phyloP scores from a whole-genome alignment of 1,284 basidiomycete genomes.

The Laetiporus sulphureus region DNA sequence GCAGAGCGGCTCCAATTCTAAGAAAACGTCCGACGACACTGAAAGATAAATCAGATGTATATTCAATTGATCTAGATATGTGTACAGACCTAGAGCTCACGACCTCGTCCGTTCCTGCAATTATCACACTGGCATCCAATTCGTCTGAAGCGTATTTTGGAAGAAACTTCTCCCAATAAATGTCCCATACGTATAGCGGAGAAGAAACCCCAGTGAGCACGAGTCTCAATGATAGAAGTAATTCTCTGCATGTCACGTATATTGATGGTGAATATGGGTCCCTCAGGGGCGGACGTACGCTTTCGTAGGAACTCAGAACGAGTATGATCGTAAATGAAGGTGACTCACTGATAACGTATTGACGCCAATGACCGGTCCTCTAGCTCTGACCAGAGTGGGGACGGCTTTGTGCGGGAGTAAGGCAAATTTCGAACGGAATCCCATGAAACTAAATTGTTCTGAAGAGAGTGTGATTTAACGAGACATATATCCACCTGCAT shows the following conservation, averaged over 20 bases:
- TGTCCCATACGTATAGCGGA: conserved; percentile 54
- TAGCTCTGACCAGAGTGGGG: conserved; percentile 64
- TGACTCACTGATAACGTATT: conserved; percentile 48
- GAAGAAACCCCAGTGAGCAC: conserved; percentile 63
- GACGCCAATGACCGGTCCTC: conserved; percentile 40
- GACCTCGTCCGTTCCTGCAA: conserved; percentile 49
- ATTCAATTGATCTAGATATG: background rate
- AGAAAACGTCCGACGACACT: conserved; percentile 59
- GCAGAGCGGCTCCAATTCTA: conserved; percentile 53
- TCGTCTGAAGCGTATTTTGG: conserved; percentile 25
- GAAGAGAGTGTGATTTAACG: too few species aligned
- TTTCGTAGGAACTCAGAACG: too few species aligned
- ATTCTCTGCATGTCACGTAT: conserved; percentile 38
- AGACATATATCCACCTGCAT: too few species aligned
- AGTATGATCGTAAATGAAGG: too few species aligned
- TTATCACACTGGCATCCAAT: conserved; percentile 30
- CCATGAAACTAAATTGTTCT: conserved; percentile 51
- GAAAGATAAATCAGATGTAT: background rate
- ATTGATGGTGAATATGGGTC: conserved; percentile 31
- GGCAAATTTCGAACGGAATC: conserved; percentile 41
- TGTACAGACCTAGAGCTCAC: conserved; percentile 37
- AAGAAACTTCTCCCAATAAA: conserved; percentile 41
- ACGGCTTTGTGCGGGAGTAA: conserved; percentile 24
- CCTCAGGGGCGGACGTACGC: conserved; percentile 36
- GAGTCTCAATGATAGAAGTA: conserved; percentile 45